phyloP scores from a whole-genome alignment of 805 yeast species.

The Candida glaebosa region DNA sequence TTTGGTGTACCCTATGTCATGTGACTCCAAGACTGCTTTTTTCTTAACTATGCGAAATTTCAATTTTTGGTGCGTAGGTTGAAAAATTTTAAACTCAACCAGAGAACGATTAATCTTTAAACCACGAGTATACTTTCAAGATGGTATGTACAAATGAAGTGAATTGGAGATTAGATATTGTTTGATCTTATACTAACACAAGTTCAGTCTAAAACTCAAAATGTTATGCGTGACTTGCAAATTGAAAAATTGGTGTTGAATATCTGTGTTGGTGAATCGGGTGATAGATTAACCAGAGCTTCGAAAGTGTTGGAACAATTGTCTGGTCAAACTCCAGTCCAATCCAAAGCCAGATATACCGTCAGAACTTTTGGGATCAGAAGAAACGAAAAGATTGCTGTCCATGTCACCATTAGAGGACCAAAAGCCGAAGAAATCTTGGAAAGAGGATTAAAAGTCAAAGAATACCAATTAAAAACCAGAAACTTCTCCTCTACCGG shows the following conservation, averaged over 20 bases:
- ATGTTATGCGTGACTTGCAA: slow-evolving; percentile 98
- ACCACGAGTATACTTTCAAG: slow-evolving; percentile 3
- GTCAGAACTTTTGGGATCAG: slow-evolving; percentile 99
- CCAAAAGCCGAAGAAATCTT: slow-evolving; percentile 95
- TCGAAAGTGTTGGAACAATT: slow-evolving; percentile 99
- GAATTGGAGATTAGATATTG: neutral
- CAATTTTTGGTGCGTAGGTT: slow-evolving; percentile 1
- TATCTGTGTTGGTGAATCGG: slow-evolving; percentile 99
- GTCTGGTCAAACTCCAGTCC: slow-evolving; percentile 99
- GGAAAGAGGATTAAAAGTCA: slow-evolving; percentile 99
- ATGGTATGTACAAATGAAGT: slow-evolving; percentile 3
- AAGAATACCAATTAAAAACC: slow-evolving; percentile 94
- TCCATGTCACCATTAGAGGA: slow-evolving; percentile 99
- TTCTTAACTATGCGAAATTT: neutral
- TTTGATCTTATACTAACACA: slow-evolving; percentile 12
- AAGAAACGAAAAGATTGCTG: slow-evolving; percentile 99
- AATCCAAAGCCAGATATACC: slow-evolving; percentile 99
- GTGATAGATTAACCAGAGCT: slow-evolving; percentile 99
- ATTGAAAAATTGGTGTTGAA: slow-evolving; percentile 99
- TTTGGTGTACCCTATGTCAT: neutral
- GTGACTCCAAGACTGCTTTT: neutral
- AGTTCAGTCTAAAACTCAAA: slow-evolving; percentile 55
- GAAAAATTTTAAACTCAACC: slow-evolving; percentile 1
- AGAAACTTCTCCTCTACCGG: slow-evolving; percentile 98
- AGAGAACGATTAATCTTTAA: neutral